A percentile compares a stretch with the other conserved stretches of the same genome.
phyloP scores from a whole-genome alignment of 1,284 basidiomycete genomes.

The Ceratobasidium sp. region DNA sequence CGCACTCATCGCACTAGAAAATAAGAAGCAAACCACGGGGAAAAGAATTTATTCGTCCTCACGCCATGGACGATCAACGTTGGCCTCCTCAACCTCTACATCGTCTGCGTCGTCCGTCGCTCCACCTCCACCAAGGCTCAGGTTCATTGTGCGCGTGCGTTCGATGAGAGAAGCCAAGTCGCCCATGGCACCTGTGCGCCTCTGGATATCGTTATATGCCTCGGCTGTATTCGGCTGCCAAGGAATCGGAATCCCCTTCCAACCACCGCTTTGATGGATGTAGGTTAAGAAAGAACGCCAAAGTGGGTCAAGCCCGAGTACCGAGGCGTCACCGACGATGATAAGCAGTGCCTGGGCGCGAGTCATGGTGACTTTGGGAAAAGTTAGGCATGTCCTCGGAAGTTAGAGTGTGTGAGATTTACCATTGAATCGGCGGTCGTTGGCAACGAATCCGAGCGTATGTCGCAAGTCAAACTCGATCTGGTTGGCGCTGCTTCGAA shows the following conservation, averaged over 20 bases:
- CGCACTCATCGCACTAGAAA: background rate
- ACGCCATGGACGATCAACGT: conserved; percentile 63
- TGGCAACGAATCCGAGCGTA: conserved; percentile 64
- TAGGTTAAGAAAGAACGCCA: conserved; percentile 65
- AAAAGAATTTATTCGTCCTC: conserved; percentile 50
- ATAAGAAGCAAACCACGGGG: background rate
- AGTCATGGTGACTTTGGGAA: conserved; percentile 60
- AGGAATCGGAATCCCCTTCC: conserved; percentile 56
- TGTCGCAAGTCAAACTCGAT: conserved; percentile 59
- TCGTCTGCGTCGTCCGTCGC: conserved; percentile 48
- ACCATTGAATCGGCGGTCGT: conserved; percentile 69
- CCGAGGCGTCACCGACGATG: conserved; percentile 62
- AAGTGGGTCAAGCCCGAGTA: conserved; percentile 60
- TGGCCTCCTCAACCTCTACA: conserved; percentile 56
- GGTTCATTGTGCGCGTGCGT: conserved; percentile 54
- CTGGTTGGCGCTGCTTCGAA: conserved; percentile 63
- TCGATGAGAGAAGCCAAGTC: conserved; percentile 45
- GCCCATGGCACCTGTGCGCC: conserved; percentile 37
- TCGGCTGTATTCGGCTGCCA: conserved; percentile 58
- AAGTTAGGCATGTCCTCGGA: conserved; percentile 49
- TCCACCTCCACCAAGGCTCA: conserved; percentile 56
- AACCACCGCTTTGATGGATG: conserved; percentile 57
- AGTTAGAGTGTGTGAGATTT: conserved; percentile 43
- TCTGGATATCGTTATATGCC: conserved; percentile 41
- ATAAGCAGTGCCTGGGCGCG: conserved; percentile 66